phyloP scores from a whole-genome alignment of 306 rosid genomes.

The Cucurbita pepo region DNA sequence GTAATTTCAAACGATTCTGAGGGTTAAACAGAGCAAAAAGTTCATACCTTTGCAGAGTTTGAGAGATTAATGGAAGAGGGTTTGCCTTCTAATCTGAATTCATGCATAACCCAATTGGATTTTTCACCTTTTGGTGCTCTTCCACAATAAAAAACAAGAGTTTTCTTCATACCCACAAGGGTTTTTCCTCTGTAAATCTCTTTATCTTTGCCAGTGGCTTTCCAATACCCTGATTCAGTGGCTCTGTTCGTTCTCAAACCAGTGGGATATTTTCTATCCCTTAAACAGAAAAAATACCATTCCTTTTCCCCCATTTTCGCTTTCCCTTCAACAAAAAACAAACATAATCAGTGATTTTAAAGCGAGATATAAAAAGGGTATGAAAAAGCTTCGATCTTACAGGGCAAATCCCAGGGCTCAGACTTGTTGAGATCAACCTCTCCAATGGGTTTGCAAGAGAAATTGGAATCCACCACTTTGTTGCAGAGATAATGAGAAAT shows the following conservation, averaged over 20 bases:
- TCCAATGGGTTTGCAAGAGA: conserved; percentile 67
- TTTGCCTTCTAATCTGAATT: conserved; percentile 64
- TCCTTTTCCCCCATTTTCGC: conserved; percentile 95
- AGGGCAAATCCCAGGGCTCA: conserved; percentile 92
- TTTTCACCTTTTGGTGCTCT: conserved; percentile 96
- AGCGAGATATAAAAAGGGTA: background rate
- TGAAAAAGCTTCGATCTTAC: conserved; percentile 18
- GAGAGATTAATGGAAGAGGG: conserved; percentile 48
- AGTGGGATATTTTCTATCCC: conserved; percentile 89
- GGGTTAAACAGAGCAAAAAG: background rate
- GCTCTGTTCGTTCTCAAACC: conserved; percentile 93
- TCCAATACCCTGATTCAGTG: conserved; percentile 90
- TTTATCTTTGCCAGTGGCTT: conserved; percentile 85
- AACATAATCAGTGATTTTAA: background rate
- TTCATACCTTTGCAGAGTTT: conserved; percentile 57
- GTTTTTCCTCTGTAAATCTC: conserved; percentile 69
- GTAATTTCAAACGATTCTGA: background rate
- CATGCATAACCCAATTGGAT: conserved; percentile 92
- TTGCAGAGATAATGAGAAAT: conserved; percentile 55
- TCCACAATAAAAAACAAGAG: conserved; percentile 76
- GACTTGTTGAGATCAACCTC: conserved; percentile 87
- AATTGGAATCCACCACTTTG: conserved; percentile 41
- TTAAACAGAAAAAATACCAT: conserved; percentile 86
- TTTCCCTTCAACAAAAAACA: conserved; percentile 32
- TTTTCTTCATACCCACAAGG: conserved; percentile 88